These are phyloP conservation scores for Cucumis melo DNA, from an alignment of 306 rosid species.

Conservation along the genomic window DNA sequence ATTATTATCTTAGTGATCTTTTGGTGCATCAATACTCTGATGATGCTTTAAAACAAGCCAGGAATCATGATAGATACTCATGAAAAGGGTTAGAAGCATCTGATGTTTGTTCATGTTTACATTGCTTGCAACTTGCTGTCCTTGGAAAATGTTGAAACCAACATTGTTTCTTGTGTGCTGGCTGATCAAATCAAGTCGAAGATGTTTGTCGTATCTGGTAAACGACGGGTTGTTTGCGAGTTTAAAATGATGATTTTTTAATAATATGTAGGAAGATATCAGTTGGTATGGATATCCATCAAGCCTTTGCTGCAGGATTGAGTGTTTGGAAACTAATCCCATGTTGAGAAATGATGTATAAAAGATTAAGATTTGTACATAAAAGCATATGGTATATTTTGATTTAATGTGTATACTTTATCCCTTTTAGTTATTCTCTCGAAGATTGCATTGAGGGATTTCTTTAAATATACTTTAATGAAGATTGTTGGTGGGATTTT, in stretches of 20 bases:
- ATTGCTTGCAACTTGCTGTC: not conserved
- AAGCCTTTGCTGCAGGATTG: not conserved
- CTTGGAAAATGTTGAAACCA: not conserved
- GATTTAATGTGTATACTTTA: not conserved
- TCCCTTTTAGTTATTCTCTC: not conserved
- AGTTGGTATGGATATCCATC: not conserved
- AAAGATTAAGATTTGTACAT: not conserved
- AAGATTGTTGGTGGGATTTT: too few species aligned
- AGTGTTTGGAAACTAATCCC: not conserved
- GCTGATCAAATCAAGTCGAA: not conserved
- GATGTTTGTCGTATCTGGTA: not conserved
- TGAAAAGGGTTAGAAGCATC: not conserved
- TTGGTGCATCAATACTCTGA: not conserved
- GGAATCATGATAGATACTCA: not conserved
- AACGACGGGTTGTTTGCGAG: not conserved
- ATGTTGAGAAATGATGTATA: not conserved
- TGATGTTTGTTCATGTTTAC: not conserved
- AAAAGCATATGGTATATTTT: not conserved
- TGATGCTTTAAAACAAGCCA: not conserved
- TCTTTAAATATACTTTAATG: too few species aligned
- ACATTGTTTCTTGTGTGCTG: not conserved
- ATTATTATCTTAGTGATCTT: not conserved
- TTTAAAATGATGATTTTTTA: not conserved
- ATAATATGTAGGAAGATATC: not conserved
- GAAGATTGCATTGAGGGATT: not conserved